A percentile compares a stretch with the other conserved stretches of the same genome.
Conservation (phyloP, 2,329 filamentous ascomycete genomes). For the Pleoardoris graminearum region DNA sequence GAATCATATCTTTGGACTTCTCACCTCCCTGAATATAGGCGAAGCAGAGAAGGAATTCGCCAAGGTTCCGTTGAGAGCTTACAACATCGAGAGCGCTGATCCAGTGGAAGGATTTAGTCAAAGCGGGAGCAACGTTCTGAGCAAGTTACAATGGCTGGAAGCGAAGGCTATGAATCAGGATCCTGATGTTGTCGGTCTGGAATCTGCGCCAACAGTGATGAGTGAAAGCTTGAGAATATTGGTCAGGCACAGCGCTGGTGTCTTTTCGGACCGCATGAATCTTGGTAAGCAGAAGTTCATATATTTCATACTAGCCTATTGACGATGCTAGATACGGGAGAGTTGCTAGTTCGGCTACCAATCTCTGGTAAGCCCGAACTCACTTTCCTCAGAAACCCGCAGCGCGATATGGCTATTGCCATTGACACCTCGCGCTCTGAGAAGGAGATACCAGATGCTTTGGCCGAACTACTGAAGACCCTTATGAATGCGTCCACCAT, state of each 20-base stretch:
- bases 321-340: constrained; percentile 44
- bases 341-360: constrained; percentile 53
- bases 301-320: constrained; percentile 8
- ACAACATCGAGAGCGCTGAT: constrained; percentile 64
- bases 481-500: constrained; percentile 65
- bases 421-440: constrained; percentile 55
- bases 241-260: constrained; percentile 74
- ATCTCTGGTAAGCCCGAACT: constrained; percentile 42
- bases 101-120: constrained; percentile 50
- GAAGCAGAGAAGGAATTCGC: constrained; percentile 70
- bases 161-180: constrained; percentile 74
- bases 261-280: constrained; percentile 81
- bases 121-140: constrained; percentile 47
- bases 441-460: constrained; percentile 57
- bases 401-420: constrained; percentile 76
- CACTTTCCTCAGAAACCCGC: constrained; percentile 62
- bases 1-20: constrained; percentile 69
- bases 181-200: constrained; percentile 57
- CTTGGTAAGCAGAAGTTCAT: constrained; percentile 53
- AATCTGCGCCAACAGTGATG: constrained; percentile 68
- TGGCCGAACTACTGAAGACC: constrained; percentile 65
- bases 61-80: constrained; percentile 68
- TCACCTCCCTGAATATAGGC: constrained; percentile 72
- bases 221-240: constrained; percentile 77
- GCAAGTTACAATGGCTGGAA: constrained; percentile 64